These are phyloP conservation scores for Hypoxylon sp. DNA, from an alignment of 2,329 filamentous ascomycete species.

Conservation along the genomic window DNA sequence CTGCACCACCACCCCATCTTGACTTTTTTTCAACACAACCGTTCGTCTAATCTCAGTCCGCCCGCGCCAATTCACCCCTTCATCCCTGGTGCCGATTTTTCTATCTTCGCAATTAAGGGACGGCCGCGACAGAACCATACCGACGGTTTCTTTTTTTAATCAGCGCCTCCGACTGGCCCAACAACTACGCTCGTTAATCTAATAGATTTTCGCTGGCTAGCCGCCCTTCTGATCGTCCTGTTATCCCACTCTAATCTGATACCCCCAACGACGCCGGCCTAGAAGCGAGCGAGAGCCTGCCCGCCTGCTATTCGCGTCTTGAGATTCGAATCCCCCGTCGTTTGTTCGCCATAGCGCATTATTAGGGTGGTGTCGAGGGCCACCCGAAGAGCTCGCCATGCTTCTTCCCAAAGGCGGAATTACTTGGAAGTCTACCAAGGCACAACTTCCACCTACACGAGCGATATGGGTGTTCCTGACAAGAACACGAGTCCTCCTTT, in stretches of 20 bases:
- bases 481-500: conserved; percentile 82
- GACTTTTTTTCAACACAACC: conserved; percentile 43
- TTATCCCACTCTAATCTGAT: conserved; percentile 18
- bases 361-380: conserved; percentile 60
- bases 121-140: conserved; percentile 32
- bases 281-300: conserved; percentile 31
- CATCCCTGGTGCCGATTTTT: conserved; percentile 35
- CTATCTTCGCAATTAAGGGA: conserved; percentile 27
- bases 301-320: conserved; percentile 22
- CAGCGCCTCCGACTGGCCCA: conserved; percentile 23
- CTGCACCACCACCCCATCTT: conserved; percentile 36
- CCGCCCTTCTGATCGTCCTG: conserved; percentile 25
- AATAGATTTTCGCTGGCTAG: conserved; percentile 34
- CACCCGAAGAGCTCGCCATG: conserved; percentile 71
- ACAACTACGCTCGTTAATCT: conserved; percentile 33
- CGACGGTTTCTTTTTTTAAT: conserved; percentile 12
- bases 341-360: conserved; percentile 44
- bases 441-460: conserved; percentile 82
- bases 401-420: conserved; percentile 91
- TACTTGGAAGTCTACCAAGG: conserved; percentile 91
- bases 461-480: conserved; percentile 79
- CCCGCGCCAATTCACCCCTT: conserved; percentile 42
- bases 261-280: conserved; percentile 30
- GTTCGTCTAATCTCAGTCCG: conserved; percentile 38
- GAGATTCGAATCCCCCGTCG: conserved; percentile 15